These are phyloP conservation scores for Heimioporus retisporus DNA, from an alignment of 1,284 basidiomycete species.

Conservation along the genomic window DNA sequence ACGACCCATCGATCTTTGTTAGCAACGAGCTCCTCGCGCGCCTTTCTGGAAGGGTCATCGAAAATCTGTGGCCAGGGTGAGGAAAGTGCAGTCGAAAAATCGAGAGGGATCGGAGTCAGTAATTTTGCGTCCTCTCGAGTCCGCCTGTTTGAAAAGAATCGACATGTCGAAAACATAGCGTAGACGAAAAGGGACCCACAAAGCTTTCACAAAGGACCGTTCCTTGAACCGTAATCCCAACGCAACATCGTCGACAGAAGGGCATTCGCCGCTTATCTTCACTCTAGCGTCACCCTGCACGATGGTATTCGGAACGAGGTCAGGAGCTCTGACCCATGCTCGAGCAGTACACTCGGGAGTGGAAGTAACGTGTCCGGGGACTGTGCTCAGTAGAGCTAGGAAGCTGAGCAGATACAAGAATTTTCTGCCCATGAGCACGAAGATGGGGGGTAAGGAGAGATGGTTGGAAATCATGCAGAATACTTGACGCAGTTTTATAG, in stretches of 20 bases:
- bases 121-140: slow-evolving; percentile 16
- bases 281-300: slow-evolving; percentile 28
- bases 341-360: slow-evolving; percentile 11
- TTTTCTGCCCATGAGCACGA: not conserved
- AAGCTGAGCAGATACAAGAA: slow-evolving; percentile 10
- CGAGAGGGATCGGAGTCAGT: no score
- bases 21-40: slow-evolving; percentile 4
- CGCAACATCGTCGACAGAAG: slow-evolving; percentile 14
- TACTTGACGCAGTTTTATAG: no score
- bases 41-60: slow-evolving; percentile 3
- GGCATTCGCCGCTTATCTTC: slow-evolving; percentile 31
- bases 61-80: slow-evolving; percentile 20
- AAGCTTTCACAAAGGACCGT: slow-evolving; percentile 26
- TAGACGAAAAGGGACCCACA: slow-evolving; percentile 6
- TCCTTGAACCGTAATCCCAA: slow-evolving; percentile 38
- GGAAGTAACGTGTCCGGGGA: not conserved
- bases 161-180: not conserved
- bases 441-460: not conserved
- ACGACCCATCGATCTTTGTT: slow-evolving; percentile 23
- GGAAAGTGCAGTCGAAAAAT: not conserved
- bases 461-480: no score
- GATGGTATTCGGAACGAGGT: slow-evolving; percentile 26
- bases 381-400: slow-evolving; percentile 12
- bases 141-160: slow-evolving; percentile 7
- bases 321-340: slow-evolving; percentile 34